A percentile compares a stretch with the other conserved stretches of the same genome.
phyloP scores from a whole-genome alignment of 164 flowering plant species.

The Pachysandra terminalis region DNA sequence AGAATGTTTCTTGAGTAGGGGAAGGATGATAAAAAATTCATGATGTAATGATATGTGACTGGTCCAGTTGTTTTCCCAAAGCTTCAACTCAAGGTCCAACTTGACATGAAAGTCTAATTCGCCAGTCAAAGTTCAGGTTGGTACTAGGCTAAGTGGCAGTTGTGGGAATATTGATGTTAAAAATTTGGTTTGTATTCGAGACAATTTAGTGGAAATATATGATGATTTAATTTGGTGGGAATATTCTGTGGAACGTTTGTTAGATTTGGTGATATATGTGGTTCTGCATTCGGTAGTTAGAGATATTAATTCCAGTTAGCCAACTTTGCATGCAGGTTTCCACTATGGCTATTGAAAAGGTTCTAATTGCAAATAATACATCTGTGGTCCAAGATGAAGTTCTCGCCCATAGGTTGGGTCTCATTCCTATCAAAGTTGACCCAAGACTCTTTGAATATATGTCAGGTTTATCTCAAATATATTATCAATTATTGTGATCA shows the following conservation, averaged over 20 bases:
- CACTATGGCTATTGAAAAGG: constrained; percentile 96
- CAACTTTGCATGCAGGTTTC: constrained; percentile 55
- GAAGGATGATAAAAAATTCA: too few species aligned
- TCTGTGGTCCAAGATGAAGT: constrained; percentile 91
- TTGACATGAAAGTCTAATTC: too few species aligned
- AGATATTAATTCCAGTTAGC: neutral
- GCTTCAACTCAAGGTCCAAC: too few species aligned
- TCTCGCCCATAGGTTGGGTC: constrained; percentile 87
- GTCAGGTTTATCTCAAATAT: constrained; percentile 52
- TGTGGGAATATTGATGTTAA: too few species aligned
- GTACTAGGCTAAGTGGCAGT: too few species aligned
- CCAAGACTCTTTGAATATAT: constrained; percentile 78
- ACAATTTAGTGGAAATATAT: too few species aligned
- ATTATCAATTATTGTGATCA: neutral
- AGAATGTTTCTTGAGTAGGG: too few species aligned
- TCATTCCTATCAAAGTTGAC: constrained; percentile 77
- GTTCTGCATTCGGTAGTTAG: neutral
- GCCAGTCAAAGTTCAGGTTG: too few species aligned
- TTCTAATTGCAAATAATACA: constrained; percentile 80
- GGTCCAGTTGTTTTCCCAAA: too few species aligned
- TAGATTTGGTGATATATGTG: neutral
- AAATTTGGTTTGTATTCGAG: too few species aligned
- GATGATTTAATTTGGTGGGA: too few species aligned
- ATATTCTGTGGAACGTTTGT: neutral
- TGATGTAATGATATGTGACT: too few species aligned